These are phyloP conservation scores for Metarhizium sp. DNA, from an alignment of 2,329 filamentous ascomycete genomes.

Conservation along the genomic window DNA sequence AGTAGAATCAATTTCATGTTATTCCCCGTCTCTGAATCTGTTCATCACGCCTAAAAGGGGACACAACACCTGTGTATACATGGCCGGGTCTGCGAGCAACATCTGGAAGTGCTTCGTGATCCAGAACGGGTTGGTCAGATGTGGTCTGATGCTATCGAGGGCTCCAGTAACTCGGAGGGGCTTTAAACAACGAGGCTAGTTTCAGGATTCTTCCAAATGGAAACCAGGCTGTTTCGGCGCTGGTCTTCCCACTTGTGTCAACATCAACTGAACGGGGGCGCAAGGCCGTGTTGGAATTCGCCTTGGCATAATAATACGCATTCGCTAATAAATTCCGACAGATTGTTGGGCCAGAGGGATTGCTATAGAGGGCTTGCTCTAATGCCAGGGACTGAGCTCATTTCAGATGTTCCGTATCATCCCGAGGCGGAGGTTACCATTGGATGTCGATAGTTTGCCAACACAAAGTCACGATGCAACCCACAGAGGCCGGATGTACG, in stretches of 20 bases:
- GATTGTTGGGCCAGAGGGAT: too few species aligned
- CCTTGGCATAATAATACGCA: too few species aligned
- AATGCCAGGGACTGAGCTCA: too few species aligned
- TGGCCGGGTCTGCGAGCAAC: too few species aligned
- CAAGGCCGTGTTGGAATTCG: neutral
- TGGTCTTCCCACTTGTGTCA: neutral
- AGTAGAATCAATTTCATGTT: too few species aligned
- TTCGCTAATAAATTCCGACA: too few species aligned
- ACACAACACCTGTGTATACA: too few species aligned
- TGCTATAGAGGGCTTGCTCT: too few species aligned
- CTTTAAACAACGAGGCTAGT: neutral
- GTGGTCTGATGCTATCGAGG: neutral
- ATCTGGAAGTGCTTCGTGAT: too few species aligned
- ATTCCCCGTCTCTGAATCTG: too few species aligned
- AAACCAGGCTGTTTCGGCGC: neutral
- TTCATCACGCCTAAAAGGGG: too few species aligned
- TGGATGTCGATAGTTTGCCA: neutral
- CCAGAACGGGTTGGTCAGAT: too few species aligned
- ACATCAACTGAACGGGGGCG: neutral
- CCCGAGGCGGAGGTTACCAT: neutral
- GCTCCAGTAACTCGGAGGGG: neutral
- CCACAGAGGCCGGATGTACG: neutral
- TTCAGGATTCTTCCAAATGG: neutral
- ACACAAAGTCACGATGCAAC: neutral
- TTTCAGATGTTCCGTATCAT: neutral